phyloP scores from a whole-genome alignment of 495 filamentous ascomycete species.

The Podospora sp. region DNA sequence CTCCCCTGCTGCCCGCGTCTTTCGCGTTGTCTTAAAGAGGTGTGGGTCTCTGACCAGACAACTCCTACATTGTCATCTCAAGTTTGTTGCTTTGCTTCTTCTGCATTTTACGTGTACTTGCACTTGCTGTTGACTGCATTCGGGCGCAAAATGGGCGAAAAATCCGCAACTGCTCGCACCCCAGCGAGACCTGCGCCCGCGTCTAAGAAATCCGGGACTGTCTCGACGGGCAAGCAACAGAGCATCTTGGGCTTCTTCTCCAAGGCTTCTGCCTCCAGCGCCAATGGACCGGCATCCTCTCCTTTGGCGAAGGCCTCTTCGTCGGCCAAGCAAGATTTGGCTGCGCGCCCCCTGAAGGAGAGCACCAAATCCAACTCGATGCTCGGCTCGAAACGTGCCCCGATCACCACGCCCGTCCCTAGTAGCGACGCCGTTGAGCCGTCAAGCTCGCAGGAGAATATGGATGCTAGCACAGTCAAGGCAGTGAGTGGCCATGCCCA shows the following conservation, averaged over 20 bases:
- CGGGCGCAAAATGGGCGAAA: constrained; percentile 37
- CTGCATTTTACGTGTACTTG: not conserved
- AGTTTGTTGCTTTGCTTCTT: not conserved
- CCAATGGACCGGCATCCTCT: constrained; percentile 38
- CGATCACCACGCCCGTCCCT: constrained; percentile 69
- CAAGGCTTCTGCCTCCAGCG: constrained; percentile 55
- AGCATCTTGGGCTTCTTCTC: constrained; percentile 88
- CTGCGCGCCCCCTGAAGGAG: constrained; percentile 47
- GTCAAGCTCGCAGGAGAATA: constrained; percentile 60
- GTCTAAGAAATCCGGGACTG: constrained; percentile 42
- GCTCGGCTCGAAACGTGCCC: constrained; percentile 38
- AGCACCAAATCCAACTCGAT: constrained; percentile 49
- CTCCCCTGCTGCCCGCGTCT: constrained; percentile 16
- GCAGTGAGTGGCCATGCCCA: constrained; percentile 45
- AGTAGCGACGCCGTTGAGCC: constrained; percentile 71
- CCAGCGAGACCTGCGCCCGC: constrained; percentile 47
- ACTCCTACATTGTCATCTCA: not conserved
- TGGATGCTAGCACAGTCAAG: constrained; percentile 43
- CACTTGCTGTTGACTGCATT: not conserved
- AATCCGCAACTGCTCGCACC: constrained; percentile 36
- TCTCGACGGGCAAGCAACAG: constrained; percentile 65
- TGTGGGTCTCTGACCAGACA: constrained; percentile 2
- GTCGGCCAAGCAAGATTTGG: constrained; percentile 27
- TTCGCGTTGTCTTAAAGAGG: constrained; percentile 14
- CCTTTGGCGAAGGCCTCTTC: constrained; percentile 25